These are phyloP conservation scores for Macrocybe gigantea DNA, from an alignment of 768 basidiomycete genomes.

Conservation along the genomic window DNA sequence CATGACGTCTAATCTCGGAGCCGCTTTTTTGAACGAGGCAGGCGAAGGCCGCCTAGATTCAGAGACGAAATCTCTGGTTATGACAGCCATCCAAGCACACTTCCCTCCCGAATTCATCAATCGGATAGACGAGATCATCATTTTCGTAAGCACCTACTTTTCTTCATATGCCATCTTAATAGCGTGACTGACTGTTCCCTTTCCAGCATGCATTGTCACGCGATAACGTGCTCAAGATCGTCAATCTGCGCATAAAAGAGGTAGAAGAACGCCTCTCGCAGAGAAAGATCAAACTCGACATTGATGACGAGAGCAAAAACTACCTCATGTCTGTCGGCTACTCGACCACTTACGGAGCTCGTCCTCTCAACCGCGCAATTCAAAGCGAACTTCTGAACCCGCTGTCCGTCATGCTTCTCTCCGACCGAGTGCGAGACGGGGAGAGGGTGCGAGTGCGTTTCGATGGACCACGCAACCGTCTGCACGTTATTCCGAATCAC, in stretches of 20 bases:
- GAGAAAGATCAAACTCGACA: slow-evolving; percentile 72
- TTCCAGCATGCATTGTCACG: slow-evolving; percentile 74
- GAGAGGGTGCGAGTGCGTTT: slow-evolving; percentile 74
- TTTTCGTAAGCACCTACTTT: slow-evolving; percentile 50
- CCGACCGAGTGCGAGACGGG: slow-evolving; percentile 75
- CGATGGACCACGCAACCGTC: slow-evolving; percentile 75
- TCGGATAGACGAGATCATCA: slow-evolving; percentile 80
- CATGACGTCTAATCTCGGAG: slow-evolving; percentile 91
- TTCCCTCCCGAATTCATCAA: slow-evolving; percentile 95
- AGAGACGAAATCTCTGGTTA: slow-evolving; percentile 59
- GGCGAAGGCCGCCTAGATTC: slow-evolving; percentile 62
- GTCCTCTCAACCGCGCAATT: slow-evolving; percentile 87
- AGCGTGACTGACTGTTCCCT: slow-evolving; percentile 16
- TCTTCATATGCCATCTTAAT: slow-evolving; percentile 12
- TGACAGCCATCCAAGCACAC: slow-evolving; percentile 73
- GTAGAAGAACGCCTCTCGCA: slow-evolving; percentile 75
- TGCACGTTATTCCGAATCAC: slow-evolving; percentile 82
- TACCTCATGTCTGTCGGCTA: slow-evolving; percentile 75
- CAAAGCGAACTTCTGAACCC: slow-evolving; percentile 93
- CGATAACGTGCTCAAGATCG: slow-evolving; percentile 74
- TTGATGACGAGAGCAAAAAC: slow-evolving; percentile 72
- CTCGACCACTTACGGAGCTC: slow-evolving; percentile 82
- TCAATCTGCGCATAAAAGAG: slow-evolving; percentile 84
- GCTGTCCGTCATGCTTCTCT: slow-evolving; percentile 77
- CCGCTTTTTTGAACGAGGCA: slow-evolving; percentile 69